Evolutionary conservation across 306 rosid genomes (phyloP).

Genomic region (Gynostemma pentaphyllum): DNA sequence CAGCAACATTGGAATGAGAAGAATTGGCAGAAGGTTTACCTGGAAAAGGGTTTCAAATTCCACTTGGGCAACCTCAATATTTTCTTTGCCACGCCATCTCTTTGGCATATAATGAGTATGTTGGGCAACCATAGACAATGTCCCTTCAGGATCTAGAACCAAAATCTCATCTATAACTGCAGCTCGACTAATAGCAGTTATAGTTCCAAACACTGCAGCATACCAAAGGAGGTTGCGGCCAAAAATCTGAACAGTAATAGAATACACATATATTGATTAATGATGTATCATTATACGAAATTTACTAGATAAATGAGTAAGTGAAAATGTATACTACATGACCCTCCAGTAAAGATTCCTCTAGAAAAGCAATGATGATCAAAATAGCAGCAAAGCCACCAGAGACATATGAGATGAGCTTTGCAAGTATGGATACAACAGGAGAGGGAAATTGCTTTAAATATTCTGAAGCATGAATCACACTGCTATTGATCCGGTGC

Average conservation of each 20-base stretch:
- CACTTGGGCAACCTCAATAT: slow-evolving; percentile 37
- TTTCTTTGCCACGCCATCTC: slow-evolving; percentile 91
- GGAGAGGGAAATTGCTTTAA: slow-evolving; percentile 93
- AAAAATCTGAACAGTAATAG: slow-evolving; percentile 40
- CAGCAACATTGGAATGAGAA: background rate
- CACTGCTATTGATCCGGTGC: slow-evolving; percentile 79
- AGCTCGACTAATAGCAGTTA: slow-evolving; percentile 79
- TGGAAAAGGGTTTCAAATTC: slow-evolving; percentile 87
- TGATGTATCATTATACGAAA: background rate
- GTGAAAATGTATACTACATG: slow-evolving; percentile 45
- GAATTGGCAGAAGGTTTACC: slow-evolving; percentile 26
- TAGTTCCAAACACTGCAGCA: slow-evolving; percentile 86
- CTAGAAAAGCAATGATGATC: slow-evolving; percentile 79
- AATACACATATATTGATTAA: background rate
- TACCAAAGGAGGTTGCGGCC: slow-evolving; percentile 97
- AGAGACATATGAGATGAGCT: slow-evolving; percentile 78
- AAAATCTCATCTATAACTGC: slow-evolving; percentile 55
- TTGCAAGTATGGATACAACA: slow-evolving; percentile 64
- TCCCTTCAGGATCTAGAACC: slow-evolving; percentile 69
- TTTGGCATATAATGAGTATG: slow-evolving; percentile 95
- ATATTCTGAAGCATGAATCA: slow-evolving; percentile 67
- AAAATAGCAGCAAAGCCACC: slow-evolving; percentile 94
- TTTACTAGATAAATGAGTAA: background rate
- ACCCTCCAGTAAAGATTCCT: slow-evolving; percentile 92
- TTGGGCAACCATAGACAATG: slow-evolving; percentile 78